Evolutionary conservation across 2,329 filamentous ascomycete species (phyloP).

Genomic region (Aspergillus sp.): DNA sequence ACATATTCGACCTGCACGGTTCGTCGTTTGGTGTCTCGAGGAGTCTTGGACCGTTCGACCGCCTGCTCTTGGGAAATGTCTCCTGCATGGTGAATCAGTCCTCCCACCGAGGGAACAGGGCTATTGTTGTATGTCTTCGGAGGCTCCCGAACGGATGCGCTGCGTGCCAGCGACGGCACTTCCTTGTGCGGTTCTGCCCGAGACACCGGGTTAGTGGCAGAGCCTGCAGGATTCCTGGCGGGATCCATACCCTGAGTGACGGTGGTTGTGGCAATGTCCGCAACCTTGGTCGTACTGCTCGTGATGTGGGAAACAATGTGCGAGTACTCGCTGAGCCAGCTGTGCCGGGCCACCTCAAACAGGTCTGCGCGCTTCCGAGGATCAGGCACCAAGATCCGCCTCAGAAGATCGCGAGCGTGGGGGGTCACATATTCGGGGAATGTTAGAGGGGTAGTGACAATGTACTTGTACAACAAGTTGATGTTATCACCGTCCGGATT

Average conservation of each 20-base stretch:
- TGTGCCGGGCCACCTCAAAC: constrained; percentile 96
- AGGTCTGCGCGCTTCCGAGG: constrained; percentile 91
- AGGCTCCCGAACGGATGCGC: constrained; percentile 87
- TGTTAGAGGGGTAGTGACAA: constrained; percentile 92
- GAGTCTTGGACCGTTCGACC: constrained; percentile 63
- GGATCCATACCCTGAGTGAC: constrained; percentile 58
- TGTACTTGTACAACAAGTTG: constrained; percentile 98
- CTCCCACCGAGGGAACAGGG: constrained; percentile 52
- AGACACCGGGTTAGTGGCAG: constrained; percentile 9
- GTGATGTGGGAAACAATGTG: constrained; percentile 96
- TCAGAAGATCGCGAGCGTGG: constrained; percentile 87
- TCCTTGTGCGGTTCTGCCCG: constrained; percentile 55
- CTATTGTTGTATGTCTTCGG: constrained; percentile 63
- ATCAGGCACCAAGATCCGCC: constrained; percentile 92
- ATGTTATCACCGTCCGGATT: constrained; percentile 99
- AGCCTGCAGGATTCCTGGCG: neutral
- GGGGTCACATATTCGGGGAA: constrained; percentile 99
- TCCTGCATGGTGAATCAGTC: constrained; percentile 71
- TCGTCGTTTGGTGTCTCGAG: constrained; percentile 83
- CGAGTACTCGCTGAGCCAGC: constrained; percentile 97
- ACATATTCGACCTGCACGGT: constrained; percentile 99
- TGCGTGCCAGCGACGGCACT: constrained; percentile 69
- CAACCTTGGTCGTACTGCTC: constrained; percentile 84
- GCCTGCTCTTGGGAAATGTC: constrained; percentile 70
- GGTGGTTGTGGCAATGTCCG: constrained; percentile 80